These are phyloP conservation scores for Sedum album DNA, from an alignment of 164 flowering plant species.

Conservation along the genomic window DNA sequence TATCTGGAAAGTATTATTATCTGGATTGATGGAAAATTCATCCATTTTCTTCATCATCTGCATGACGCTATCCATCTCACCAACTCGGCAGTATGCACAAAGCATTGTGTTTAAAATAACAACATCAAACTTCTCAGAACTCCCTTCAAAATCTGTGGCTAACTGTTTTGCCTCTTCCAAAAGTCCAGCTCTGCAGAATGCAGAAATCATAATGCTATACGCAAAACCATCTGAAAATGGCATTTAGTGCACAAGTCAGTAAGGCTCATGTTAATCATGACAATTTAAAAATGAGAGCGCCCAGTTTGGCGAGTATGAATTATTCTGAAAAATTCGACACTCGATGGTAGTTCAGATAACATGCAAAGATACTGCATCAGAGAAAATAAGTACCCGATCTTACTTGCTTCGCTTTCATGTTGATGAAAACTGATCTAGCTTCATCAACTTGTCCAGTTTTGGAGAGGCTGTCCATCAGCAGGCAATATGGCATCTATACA, in stretches of 20 bases:
- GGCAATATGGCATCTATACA: constrained; percentile 83
- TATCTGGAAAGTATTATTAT: constrained; percentile 62
- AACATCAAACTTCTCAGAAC: constrained; percentile 63
- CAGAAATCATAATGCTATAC: constrained; percentile 84
- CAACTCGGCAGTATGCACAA: constrained; percentile 73
- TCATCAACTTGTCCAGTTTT: constrained; percentile 70
- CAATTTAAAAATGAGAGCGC: too few species aligned
- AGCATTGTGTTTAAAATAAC: constrained; percentile 75
- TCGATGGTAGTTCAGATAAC: not conserved
- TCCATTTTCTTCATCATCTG: constrained; percentile 73
- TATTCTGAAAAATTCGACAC: too few species aligned
- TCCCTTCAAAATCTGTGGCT: constrained; percentile 58
- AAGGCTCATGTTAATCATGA: not conserved
- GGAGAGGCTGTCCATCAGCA: constrained; percentile 84
- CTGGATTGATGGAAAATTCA: constrained; percentile 68
- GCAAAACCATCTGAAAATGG: constrained; percentile 65
- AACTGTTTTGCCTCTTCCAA: constrained; percentile 72
- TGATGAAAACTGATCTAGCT: constrained; percentile 61
- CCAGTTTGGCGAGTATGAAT: too few species aligned
- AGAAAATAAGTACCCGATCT: constrained; percentile 48
- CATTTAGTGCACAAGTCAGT: not conserved
- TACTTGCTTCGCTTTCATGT: constrained; percentile 48
- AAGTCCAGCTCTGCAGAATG: constrained; percentile 56
- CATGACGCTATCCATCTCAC: constrained; percentile 88
- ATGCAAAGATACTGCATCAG: not conserved